A percentile compares a stretch with the other conserved stretches of the same genome.
phyloP scores from a whole-genome alignment of 805 yeast species.

The Grigorovia humatica region DNA sequence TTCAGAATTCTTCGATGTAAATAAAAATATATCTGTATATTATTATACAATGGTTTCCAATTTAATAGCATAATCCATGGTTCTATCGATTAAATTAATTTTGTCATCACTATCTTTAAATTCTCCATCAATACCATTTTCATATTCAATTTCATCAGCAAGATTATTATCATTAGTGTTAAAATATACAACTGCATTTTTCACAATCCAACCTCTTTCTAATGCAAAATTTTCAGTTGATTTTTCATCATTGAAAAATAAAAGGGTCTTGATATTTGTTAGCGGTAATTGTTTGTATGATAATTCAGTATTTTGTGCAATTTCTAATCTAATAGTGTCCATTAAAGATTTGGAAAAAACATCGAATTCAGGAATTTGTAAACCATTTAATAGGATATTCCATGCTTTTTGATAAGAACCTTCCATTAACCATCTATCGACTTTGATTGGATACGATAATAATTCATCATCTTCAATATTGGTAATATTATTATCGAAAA shows the following conservation, averaged over 20 bases:
- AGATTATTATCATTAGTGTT: slow-evolving; percentile 22
- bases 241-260: slow-evolving; percentile 55
- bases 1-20: background rate
- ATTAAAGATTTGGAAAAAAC: slow-evolving; percentile 68
- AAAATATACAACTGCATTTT: slow-evolving; percentile 42
- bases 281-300: slow-evolving; percentile 71
- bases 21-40: background rate
- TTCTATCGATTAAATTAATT: slow-evolving; percentile 43
- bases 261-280: slow-evolving; percentile 68
- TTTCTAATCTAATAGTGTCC: slow-evolving; percentile 73
- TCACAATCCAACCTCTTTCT: slow-evolving; percentile 48
- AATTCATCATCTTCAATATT: slow-evolving; percentile 54
- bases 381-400: slow-evolving; percentile 43
- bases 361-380: slow-evolving; percentile 57
- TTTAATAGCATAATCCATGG: slow-evolving; percentile 81
- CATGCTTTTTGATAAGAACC: slow-evolving; percentile 92
- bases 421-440: slow-evolving; percentile 92
- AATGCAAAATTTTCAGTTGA: slow-evolving; percentile 45
- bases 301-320: slow-evolving; percentile 71
- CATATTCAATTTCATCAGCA: slow-evolving; percentile 31
- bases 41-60: slow-evolving; percentile 77
- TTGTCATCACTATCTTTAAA: background rate
- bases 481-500: slow-evolving; percentile 39
- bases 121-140: slow-evolving; percentile 4
- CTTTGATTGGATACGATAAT: slow-evolving; percentile 73